Base-by-base conservation (phyloP, 2,329 filamentous ascomycete genomes). In the Trichoderma sp. region DNA sequence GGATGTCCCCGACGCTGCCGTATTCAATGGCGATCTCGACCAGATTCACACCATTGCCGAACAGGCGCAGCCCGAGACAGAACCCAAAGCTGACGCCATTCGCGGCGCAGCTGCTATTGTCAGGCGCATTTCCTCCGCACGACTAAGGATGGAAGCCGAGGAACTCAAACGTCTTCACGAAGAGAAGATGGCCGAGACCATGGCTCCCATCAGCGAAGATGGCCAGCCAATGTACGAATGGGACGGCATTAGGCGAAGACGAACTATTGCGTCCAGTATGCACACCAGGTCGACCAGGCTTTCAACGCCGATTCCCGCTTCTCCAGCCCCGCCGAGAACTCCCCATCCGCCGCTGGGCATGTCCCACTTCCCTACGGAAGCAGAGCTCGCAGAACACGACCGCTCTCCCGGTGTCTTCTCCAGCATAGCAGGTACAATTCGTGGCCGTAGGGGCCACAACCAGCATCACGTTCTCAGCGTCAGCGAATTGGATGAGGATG, bases 21-120 rank as follows among this genome's bases (percentile, higher is more conserved):
- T 99, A 49, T 97, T 99, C 83, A 89, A 90, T 68, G 96, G 95
- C 56, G 94, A 98, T 76, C 86, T 99, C 63, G 92, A 98, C 76
- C 95, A 99, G 83, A 92, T 98, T 66, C 92, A 96, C 37, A 97
- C 95, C 35, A 96, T 98, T 71, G 95, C 93, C 58, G 93, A 97
- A 75, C 93, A 97, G 76, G 93, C 97, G 78, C 94, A 98, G 78
- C 92, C 94, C n/a, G 96, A 99, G 79, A 91, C 92, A 16, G 96
- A 99, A 75, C 96, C 96, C 65, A 96, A 97, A 77, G 96, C 96
- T 16, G 96, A 99, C 79, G 94, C 96, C 11, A 96, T 99, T 76
- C 92, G 96, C 73, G 96, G 95, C 71, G 85, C 95, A 19, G 94
- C 93, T 7, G 93, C 94, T 58, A 93, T 99, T 70, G 86, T 99